These are phyloP conservation scores for Pleurozium schreberi DNA, from an alignment of 225 moss, liverwort and hornwort genomes.

Conservation along the genomic window DNA sequence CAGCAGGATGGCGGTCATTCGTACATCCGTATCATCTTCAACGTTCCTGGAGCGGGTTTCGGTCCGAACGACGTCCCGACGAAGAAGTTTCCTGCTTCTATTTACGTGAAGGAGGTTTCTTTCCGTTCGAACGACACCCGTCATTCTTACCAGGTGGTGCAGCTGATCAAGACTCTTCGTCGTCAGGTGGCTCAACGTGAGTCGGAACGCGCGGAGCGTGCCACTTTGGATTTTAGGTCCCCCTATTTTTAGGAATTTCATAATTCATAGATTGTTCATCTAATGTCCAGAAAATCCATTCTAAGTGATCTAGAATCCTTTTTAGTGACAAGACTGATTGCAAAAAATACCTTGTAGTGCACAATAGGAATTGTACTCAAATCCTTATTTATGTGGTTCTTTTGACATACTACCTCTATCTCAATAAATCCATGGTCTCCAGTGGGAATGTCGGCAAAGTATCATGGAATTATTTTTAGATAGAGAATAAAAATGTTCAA, in stretches of 20 bases:
- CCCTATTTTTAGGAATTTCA: neutral
- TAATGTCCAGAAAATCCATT: neutral
- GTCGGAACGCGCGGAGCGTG: constrained; percentile 91
- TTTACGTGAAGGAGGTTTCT: constrained; percentile 92
- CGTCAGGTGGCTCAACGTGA: constrained; percentile 94
- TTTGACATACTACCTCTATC: neutral
- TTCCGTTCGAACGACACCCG: constrained; percentile 95
- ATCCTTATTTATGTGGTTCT: neutral
- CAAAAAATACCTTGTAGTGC: neutral
- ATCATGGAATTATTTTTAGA: no score
- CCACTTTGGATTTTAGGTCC: constrained; percentile 36
- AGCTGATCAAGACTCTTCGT: constrained; percentile 91
- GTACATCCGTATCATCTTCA: constrained; percentile 93
- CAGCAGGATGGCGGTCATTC: constrained; percentile 99
- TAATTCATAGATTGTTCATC: neutral
- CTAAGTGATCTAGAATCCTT: neutral
- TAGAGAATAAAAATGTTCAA: neutral
- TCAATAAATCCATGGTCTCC: no score
- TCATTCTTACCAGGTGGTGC: constrained; percentile 98
- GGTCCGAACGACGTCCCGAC: constrained; percentile 76
- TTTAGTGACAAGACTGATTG: neutral
- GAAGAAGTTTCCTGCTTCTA: constrained; percentile 66
- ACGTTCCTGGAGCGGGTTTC: constrained; percentile 90
- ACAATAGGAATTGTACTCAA: neutral
- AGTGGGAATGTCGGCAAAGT: no score